Evolutionary conservation across 768 basidiomycete species (phyloP), one percentile per base, ranked within the genome.

Genomic region (Kwoniella mangroviensis): DNA sequence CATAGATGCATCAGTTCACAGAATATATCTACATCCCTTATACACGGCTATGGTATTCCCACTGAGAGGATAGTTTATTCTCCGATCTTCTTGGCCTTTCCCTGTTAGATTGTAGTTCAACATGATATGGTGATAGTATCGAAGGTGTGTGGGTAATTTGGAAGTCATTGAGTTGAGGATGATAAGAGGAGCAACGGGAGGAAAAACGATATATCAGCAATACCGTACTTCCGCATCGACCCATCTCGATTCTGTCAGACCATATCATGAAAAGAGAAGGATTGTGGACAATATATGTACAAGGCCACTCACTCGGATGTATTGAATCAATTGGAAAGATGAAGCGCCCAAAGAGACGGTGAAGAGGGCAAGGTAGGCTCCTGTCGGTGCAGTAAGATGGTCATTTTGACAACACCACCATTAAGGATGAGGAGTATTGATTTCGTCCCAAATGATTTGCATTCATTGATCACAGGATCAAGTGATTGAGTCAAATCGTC

Each of bases 291-390:
- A 15, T 59, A 11, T 21, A 42, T 4, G 22, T n/a, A 45, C 1
- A 49, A 49, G 0, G 11, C 41, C 7, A 79, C 79, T 72, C 54
- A 81, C 79, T 67, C 72, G 69, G 65, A 65, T 72, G 69, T 75
- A 81, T 69, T 81, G 76, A 26, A 75, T 53, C 15, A 81, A 68
- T 58, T 74, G 72, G 76, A 73, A 76, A 34, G 51, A 54, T 42
- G 77, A 74, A 13, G 74, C 78, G 51, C 68, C 70, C 54, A 81
- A 70, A 52, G 76, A 69, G 51, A 70, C 71, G 41, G 73, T 70
- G 74, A 75, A 81, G 52, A 81, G 73, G 40, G 63, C 68, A 72
- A 79, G 74, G 78, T 79, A 81, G 54, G 76, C 74, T 72, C 74
- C 79, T 80, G 68, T 60, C 45, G 13, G 19, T 26, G 49, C 28